phyloP scores from a whole-genome alignment of 331 rosid species.

The Arachis monticola region DNA sequence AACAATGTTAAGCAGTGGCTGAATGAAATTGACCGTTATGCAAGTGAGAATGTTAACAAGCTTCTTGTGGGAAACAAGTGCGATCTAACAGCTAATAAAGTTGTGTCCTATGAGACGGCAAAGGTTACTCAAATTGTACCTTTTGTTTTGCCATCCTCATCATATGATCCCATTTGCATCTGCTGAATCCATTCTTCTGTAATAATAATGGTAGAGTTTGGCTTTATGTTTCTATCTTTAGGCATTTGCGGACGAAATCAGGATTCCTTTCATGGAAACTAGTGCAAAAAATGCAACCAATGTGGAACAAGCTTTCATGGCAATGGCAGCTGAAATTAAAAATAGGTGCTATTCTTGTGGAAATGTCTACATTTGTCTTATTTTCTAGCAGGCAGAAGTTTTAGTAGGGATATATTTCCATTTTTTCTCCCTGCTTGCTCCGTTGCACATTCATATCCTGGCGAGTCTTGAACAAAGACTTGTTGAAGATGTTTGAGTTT shows the following conservation, averaged over 20 bases:
- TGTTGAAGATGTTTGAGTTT: not conserved
- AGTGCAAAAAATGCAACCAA: constrained; percentile 94
- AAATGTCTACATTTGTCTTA: not conserved
- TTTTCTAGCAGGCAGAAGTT: not conserved
- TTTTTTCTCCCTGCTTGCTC: too few relatives aligned
- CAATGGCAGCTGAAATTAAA: constrained; percentile 99
- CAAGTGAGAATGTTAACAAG: constrained; percentile 95
- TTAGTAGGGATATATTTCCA: too few relatives aligned
- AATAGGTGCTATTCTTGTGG: constrained; percentile 61
- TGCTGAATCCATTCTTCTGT: not conserved
- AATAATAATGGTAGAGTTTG: constrained; percentile 13
- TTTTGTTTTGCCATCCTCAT: constrained; percentile 2
- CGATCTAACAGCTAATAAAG: constrained; percentile 91
- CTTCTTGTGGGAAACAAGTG: constrained; percentile 92
- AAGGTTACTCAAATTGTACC: constrained; percentile 58
- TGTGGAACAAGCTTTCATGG: constrained; percentile 99
- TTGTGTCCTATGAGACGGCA: constrained; percentile 89
- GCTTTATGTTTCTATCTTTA: constrained; percentile 28
- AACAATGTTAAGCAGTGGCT: constrained; percentile 95
- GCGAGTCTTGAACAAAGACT: not conserved
- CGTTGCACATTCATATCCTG: too few relatives aligned
- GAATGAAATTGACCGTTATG: constrained; percentile 94
- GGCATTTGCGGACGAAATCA: constrained; percentile 99
- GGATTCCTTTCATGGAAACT: constrained; percentile 99
- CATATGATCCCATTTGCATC: constrained; percentile 9